These are phyloP conservation scores for Nannizziopsis barbatae DNA, from an alignment of 2,329 filamentous ascomycete genomes.

Conservation along the genomic window DNA sequence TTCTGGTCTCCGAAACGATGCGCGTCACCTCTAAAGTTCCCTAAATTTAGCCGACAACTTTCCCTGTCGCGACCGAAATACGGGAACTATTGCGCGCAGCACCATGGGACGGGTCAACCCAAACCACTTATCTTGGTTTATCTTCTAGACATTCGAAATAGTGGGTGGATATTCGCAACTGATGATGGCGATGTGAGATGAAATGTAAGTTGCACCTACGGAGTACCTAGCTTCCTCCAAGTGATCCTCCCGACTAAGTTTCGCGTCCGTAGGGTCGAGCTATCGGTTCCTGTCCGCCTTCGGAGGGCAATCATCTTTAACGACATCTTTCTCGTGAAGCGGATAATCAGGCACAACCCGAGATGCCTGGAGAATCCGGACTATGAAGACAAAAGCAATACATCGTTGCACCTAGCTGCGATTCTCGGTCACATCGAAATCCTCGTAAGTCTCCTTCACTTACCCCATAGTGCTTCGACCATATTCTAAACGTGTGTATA, in stretches of 20 bases:
- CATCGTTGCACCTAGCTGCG: slow-evolving; percentile 70
- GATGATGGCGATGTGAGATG: slow-evolving; percentile 8
- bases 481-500: slow-evolving; percentile 16
- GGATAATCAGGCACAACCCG: slow-evolving; percentile 65
- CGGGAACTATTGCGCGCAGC: slow-evolving; percentile 1
- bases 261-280: slow-evolving; percentile 16
- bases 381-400: slow-evolving; percentile 63
- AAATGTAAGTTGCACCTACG: slow-evolving; percentile 5
- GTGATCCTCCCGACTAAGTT: neutral
- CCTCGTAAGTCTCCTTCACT: slow-evolving; percentile 34
- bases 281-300: slow-evolving; percentile 54
- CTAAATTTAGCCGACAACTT: neutral
- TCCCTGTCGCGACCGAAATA: neutral
- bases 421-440: slow-evolving; percentile 59
- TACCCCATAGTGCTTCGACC: neutral
- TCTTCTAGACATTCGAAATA: neutral
- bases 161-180: neutral
- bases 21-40: neutral
- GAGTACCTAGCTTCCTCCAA: neutral
- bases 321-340: slow-evolving; percentile 59
- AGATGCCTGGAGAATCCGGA: slow-evolving; percentile 68
- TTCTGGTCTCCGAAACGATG: too few species aligned
- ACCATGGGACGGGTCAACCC: slow-evolving; percentile 5
- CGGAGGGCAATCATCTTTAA: slow-evolving; percentile 70
- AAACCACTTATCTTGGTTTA: neutral